A percentile compares a stretch with the other conserved stretches of the same genome.
These are phyloP conservation scores for Kodamaea nitidulidarum DNA, from an alignment of 805 yeast species.

Conservation along the genomic window DNA sequence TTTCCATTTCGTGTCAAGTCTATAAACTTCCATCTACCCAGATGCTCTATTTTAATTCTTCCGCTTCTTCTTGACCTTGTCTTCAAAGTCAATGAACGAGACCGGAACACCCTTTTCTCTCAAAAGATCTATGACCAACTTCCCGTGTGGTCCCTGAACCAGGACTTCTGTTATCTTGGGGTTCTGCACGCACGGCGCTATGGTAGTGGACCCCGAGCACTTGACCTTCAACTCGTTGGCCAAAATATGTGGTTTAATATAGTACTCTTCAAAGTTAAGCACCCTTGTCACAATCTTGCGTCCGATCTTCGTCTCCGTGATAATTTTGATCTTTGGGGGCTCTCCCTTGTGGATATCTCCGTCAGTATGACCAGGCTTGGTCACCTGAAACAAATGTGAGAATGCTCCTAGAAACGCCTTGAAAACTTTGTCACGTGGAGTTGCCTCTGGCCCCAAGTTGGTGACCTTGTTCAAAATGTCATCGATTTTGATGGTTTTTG, in stretches of 20 bases:
- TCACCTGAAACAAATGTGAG: conserved; percentile 48
- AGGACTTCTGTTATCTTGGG: conserved; percentile 62
- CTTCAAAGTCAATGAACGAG: conserved; percentile 61
- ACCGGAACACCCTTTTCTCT: conserved; percentile 59
- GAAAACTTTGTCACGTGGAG: conserved; percentile 43
- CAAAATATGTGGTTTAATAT: conserved; percentile 58
- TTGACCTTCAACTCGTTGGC: conserved; percentile 67
- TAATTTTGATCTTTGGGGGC: conserved; percentile 61
- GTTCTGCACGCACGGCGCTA: conserved; percentile 54
- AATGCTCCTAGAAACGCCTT: conserved; percentile 44
- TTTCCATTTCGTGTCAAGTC: too few species aligned
- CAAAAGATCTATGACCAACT: conserved; percentile 54
- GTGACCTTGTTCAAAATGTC: conserved; percentile 46
- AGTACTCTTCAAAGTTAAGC: conserved; percentile 62
- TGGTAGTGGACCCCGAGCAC: conserved; percentile 87
- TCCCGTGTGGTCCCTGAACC: conserved; percentile 89
- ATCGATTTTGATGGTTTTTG: conserved; percentile 54
- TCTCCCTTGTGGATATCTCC: conserved; percentile 53
- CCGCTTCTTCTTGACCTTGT: conserved; percentile 55
- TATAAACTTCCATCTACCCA: neutral
- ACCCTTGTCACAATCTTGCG: conserved; percentile 75
- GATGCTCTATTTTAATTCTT: conserved; percentile 16
- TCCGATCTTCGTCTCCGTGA: conserved; percentile 76
- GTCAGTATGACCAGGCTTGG: conserved; percentile 40
- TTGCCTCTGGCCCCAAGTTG: conserved; percentile 24